Conservation (phyloP, 192 early-diverging fungal genomes). For the Backusella sp. region DNA sequence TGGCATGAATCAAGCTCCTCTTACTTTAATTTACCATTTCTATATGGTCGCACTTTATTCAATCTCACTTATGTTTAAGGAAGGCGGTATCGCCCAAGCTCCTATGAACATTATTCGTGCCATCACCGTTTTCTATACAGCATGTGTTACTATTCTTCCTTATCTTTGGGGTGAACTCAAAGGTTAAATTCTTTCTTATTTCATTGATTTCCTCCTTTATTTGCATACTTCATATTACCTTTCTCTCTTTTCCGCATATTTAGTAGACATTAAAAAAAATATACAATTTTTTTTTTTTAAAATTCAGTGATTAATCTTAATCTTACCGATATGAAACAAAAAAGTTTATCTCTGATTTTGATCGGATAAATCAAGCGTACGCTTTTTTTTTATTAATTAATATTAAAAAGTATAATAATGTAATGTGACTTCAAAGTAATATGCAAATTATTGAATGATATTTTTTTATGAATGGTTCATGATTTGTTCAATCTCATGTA, state of each 20-base stretch:
- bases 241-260: background rate
- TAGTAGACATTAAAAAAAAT: background rate
- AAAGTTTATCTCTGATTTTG: background rate
- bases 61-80: slow-evolving; percentile 51
- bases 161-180: slow-evolving; percentile 34
- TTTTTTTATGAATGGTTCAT: slow-evolving; percentile 30
- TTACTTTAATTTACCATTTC: slow-evolving; percentile 83
- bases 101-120: slow-evolving; percentile 42
- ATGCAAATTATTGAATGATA: background rate
- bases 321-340: background rate
- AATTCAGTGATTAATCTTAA: background rate
- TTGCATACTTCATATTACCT: background rate
- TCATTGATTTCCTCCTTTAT: background rate
- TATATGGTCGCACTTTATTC: slow-evolving; percentile 84
- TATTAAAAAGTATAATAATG: background rate
- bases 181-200: background rate
- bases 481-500: slow-evolving; percentile 72
- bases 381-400: background rate
- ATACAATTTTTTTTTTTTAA: background rate
- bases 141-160: slow-evolving; percentile 42
- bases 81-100: slow-evolving; percentile 38
- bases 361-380: background rate
- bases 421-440: background rate
- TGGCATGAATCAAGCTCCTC: slow-evolving; percentile 68
- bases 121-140: slow-evolving; percentile 52